These are phyloP conservation scores for Hagleromyces aurorensis DNA, from an alignment of 805 yeast species.

Conservation along the genomic window DNA sequence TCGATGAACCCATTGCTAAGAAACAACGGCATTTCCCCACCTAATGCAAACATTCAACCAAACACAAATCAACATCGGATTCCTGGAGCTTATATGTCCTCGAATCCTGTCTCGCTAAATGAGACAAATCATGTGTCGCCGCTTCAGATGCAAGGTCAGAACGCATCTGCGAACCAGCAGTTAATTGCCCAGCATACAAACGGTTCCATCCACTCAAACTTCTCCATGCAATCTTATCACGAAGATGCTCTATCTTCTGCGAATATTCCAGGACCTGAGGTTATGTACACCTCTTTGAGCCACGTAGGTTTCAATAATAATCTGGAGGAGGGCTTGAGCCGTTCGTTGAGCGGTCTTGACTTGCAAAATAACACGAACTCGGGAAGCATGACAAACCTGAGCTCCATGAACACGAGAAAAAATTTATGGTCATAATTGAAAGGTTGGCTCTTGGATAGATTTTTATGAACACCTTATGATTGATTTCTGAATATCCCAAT, in stretches of 20 bases:
- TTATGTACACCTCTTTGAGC: constrained; percentile 14
- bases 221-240: constrained; percentile 27
- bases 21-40: constrained; percentile 24
- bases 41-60: constrained; percentile 15
- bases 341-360: constrained; percentile 30
- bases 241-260: constrained; percentile 12
- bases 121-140: constrained; percentile 3
- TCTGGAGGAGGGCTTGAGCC: constrained; percentile 27
- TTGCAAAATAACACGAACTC: constrained; percentile 13
- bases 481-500: too few relatives aligned
- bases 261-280: constrained; percentile 15
- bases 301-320: constrained; percentile 14
- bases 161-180: constrained; percentile 7
- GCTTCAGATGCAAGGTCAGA: constrained; percentile 5
- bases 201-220: constrained; percentile 30
- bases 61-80: constrained; percentile 16
- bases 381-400: constrained; percentile 2
- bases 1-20: constrained; percentile 28
- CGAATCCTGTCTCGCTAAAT: constrained; percentile 6
- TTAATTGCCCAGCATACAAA: constrained; percentile 28
- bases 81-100: too few relatives aligned
- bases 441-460: too few relatives aligned
- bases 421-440: constrained; percentile 12
- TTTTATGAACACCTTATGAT: too few relatives aligned
- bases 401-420: constrained; percentile 8